A percentile compares a stretch with the other conserved stretches of the same genome.
Conservation (phyloP, 345 rosid species). For the thale cress (Arabidopsis thaliana) region TAIR10.1 NC_003070.9:23450001-23450500, state of each 20-base stretch:
- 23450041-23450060: constrained; percentile 69
- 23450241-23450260: constrained; percentile 29
- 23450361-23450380: constrained; percentile 7
- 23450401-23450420: not conserved
- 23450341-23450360: constrained; percentile 12
- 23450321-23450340: constrained; percentile 18
- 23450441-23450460: not conserved
- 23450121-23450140: not conserved
- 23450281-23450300: constrained; percentile 20
- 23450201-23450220: constrained; percentile 70
- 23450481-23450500: not conserved
- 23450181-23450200: constrained; percentile 45
- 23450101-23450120: constrained; percentile 12
- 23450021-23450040: constrained; percentile 72
- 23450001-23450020: constrained; percentile 65
- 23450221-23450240: constrained; percentile 55
- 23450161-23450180: constrained; percentile 41
- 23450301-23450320: not conserved
- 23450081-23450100: constrained; percentile 39
- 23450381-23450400: constrained; percentile 16
- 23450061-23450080: constrained; percentile 72
- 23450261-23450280: constrained; percentile 7
- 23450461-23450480: not conserved
- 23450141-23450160: constrained; percentile 10
- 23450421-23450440: not conserved